Conservation (phyloP, 2,329 filamentous ascomycete species). For the Talaromyces marneffei region DNA sequence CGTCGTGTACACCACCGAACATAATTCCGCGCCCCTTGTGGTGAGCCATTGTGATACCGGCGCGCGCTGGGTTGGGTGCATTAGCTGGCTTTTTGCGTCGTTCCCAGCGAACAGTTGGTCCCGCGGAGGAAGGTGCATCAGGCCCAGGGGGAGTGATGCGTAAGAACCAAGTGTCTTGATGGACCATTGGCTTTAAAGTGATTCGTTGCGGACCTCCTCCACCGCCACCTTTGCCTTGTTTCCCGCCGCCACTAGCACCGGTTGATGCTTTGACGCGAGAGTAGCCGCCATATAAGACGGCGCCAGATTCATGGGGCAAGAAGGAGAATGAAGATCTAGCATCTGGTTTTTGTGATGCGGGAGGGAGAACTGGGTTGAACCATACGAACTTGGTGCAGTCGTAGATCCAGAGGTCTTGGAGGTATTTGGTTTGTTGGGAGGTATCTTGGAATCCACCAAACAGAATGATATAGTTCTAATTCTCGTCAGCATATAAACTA, state of each 20-base stretch:
- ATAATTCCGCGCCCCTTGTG: constrained; percentile 89
- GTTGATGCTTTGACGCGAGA: constrained; percentile 74
- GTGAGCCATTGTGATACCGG: constrained; percentile 87
- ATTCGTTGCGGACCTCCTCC: constrained; percentile 54
- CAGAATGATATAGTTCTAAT: constrained; percentile 76
- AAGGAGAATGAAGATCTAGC: constrained; percentile 87
- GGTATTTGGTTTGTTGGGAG: constrained; percentile 86
- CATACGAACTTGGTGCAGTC: constrained; percentile 83
- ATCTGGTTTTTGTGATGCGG: constrained; percentile 81
- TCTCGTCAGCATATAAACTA: background rate
- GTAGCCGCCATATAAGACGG: constrained; percentile 88
- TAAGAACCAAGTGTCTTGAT: constrained; percentile 93
- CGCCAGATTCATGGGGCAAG: constrained; percentile 82
- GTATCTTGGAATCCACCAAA: constrained; percentile 98
- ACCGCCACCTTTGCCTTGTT: constrained; percentile 39
- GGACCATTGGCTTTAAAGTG: constrained; percentile 76
- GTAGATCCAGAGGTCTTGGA: constrained; percentile 92
- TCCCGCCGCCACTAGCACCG: constrained; percentile 52
- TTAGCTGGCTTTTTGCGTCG: constrained; percentile 88
- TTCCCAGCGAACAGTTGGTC: constrained; percentile 81
- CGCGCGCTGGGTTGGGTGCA: constrained; percentile 72
- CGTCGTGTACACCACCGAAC: constrained; percentile 92
- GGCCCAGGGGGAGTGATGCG: constrained; percentile 67
- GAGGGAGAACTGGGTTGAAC: constrained; percentile 68
- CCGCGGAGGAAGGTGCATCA: constrained; percentile 59